Evolutionary conservation across 2,329 filamentous ascomycete species (phyloP), one percentile per base, ranked within the genome.

Genomic region (Allantophomopsis cytisporea): DNA sequence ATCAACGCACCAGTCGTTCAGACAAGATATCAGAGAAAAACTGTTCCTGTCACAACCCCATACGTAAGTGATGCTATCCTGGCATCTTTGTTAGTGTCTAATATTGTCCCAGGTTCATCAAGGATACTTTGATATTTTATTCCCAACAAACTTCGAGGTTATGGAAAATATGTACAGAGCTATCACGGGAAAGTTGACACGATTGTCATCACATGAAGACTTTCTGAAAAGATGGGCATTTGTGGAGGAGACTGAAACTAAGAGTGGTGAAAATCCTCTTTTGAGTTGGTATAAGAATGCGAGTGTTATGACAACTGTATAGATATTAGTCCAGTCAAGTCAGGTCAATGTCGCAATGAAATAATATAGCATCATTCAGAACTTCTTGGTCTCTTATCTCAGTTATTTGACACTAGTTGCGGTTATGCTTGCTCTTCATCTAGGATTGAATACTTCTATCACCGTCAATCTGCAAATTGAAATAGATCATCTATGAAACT

Each of bases 81-180:
- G 18, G 13, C 12, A 7, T 7, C 14, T 34, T 13, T 34, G 31
- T 34, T 8, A 3, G 1, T 5, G 38, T n/a, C 14, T 41, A 41
- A 46, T 14, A 23, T 36, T 16, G 7, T 35, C 15, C 18, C 46
- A 93, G 85, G 85, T 95, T 36, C 88, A 96, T 58, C 93, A 98
- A 64, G 93, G 91, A 35, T 96, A 94, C 62, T 98, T 98, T 56
- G 93, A 98, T 57, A 95, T 98, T 52, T 79, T 98, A 56, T 98
- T 98, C 64, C 91, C 91, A 0, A 98, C 91, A 10, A 83, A 98
- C 60, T 98, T 98, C 57, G 70, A 74, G 45, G 80, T 94, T 48
- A 81, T 91, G 61, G 87, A 96, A 60, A 79, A 86, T 51, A 77
- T 96, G 50, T 98, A 98, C 63, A 80, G 85, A 41, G 86, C 86